Percentiles rank a stretch among this genome's conserved stretches.
Conservation (phyloP, 129 eudicot species). For the Tagetes erecta region DNA sequence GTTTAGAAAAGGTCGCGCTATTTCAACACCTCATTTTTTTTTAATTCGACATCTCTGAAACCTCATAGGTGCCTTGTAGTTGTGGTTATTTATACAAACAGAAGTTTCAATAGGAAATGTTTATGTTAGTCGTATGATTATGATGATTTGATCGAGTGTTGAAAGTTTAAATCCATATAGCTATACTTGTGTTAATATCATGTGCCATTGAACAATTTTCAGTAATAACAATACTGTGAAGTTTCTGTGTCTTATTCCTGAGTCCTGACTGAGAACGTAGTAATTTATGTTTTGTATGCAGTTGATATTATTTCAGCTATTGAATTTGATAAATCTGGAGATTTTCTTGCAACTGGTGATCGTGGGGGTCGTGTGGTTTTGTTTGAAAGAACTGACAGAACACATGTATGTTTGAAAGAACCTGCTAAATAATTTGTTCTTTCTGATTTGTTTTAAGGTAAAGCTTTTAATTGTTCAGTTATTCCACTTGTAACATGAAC, state of each 20-base stretch:
- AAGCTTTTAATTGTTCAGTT: slow-evolving; percentile 4
- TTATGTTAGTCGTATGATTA: neutral
- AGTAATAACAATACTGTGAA: neutral
- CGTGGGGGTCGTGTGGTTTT: slow-evolving; percentile 70
- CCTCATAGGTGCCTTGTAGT: neutral
- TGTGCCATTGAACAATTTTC: neutral
- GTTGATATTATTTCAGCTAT: slow-evolving; percentile 38
- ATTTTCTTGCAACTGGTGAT: slow-evolving; percentile 65
- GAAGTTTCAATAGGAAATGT: neutral
- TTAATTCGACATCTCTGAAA: neutral
- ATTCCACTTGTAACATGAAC: slow-evolving; percentile 30
- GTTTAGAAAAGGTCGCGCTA: too few species aligned
- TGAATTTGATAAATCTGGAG: slow-evolving; percentile 48
- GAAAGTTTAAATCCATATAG: too few species aligned
- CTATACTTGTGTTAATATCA: neutral
- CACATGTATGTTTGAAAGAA: slow-evolving; percentile 34
- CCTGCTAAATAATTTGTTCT: neutral
- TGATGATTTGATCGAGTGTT: too few species aligned
- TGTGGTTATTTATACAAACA: neutral
- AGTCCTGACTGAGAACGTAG: neutral
- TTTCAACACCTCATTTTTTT: too few species aligned
- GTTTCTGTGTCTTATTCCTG: neutral
- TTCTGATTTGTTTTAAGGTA: neutral
- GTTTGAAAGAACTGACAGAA: slow-evolving; percentile 50
- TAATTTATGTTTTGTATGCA: slow-evolving; percentile 26